A percentile compares a stretch with the other conserved stretches of the same genome.
phyloP scores from a whole-genome alignment of 352 stramenopile genomes.

The Discostella stelligera region DNA sequence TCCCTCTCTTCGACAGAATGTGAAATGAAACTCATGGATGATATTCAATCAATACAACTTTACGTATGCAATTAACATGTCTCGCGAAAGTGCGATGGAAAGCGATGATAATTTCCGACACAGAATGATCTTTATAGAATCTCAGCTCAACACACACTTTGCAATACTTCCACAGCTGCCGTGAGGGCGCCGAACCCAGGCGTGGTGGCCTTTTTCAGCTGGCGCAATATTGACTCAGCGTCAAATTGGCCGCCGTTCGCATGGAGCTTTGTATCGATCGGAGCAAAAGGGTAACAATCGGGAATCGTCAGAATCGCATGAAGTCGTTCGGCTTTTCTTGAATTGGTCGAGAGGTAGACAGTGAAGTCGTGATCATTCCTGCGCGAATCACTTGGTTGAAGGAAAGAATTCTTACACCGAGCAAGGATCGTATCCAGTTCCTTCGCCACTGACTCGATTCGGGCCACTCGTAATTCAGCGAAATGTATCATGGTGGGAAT shows the following conservation, averaged over 20 bases:
- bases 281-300: slow-evolving; percentile 64
- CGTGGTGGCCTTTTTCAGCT: slow-evolving; percentile 59
- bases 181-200: slow-evolving; percentile 68
- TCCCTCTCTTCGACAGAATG: no score
- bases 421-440: slow-evolving; percentile 54
- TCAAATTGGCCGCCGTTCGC: slow-evolving; percentile 44
- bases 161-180: slow-evolving; percentile 36
- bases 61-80: slow-evolving; percentile 1
- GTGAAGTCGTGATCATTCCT: slow-evolving; percentile 42
- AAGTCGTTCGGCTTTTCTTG: slow-evolving; percentile 28
- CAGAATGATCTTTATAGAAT: slow-evolving; percentile 4
- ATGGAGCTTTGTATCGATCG: slow-evolving; percentile 53
- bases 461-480: slow-evolving; percentile 46
- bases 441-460: slow-evolving; percentile 52
- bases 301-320: slow-evolving; percentile 52
- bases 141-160: slow-evolving; percentile 15
- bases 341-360: slow-evolving; percentile 29
- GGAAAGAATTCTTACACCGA: slow-evolving; percentile 51
- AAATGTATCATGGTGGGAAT: slow-evolving; percentile 51
- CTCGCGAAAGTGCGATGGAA: neutral
- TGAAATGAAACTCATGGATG: no score
- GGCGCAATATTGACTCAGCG: slow-evolving; percentile 45
- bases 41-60: no score
- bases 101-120: neutral
- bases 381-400: slow-evolving; percentile 33